A percentile compares a stretch with the other conserved stretches of the same genome.
Evolutionary conservation across 176 grass and related monocot species (phyloP).

Genomic region (Eragrostis curvula): DNA sequence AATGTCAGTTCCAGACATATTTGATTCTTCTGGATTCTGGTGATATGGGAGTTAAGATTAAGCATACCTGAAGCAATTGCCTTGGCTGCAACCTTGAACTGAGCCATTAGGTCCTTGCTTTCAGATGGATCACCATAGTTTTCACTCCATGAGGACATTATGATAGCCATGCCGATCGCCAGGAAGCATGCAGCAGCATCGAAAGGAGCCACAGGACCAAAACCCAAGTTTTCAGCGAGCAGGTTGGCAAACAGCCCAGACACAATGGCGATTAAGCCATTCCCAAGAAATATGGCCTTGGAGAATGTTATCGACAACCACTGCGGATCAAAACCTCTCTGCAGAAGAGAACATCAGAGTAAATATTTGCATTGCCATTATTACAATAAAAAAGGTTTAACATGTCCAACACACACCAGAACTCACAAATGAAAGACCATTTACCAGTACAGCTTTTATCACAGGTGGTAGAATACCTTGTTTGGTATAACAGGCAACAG

Average conservation of each 20-base stretch:
- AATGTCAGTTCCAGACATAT: not conserved
- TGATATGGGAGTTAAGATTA: not conserved
- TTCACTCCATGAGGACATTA: conserved; percentile 87
- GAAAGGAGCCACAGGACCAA: conserved; percentile 91
- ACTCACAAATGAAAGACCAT: conserved; percentile 3
- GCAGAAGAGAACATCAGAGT: conserved; percentile 32
- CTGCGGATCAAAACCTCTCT: conserved; percentile 92
- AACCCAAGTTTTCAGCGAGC: conserved; percentile 83
- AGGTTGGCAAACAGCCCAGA: conserved; percentile 83
- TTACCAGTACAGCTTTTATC: conserved; percentile 6
- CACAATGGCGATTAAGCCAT: conserved; percentile 87
- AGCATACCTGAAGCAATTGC: conserved; percentile 94
- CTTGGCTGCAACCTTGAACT: conserved; percentile 88
- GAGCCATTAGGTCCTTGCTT: conserved; percentile 75
- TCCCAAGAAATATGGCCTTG: conserved; percentile 97
- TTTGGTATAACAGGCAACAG: conserved; percentile 33
- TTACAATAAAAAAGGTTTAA: not conserved
- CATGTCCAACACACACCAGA: not conserved
- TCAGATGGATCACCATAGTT: conserved; percentile 94
- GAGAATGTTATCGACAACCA: conserved; percentile 98
- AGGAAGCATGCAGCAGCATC: conserved; percentile 94
- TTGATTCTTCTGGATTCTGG: not conserved
- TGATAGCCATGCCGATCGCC: conserved; percentile 91
- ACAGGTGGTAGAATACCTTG: not conserved
- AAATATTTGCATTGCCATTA: conserved; percentile 23